These are phyloP conservation scores for Amanita jacksonii DNA, from an alignment of 768 basidiomycete genomes.

Conservation along the genomic window DNA sequence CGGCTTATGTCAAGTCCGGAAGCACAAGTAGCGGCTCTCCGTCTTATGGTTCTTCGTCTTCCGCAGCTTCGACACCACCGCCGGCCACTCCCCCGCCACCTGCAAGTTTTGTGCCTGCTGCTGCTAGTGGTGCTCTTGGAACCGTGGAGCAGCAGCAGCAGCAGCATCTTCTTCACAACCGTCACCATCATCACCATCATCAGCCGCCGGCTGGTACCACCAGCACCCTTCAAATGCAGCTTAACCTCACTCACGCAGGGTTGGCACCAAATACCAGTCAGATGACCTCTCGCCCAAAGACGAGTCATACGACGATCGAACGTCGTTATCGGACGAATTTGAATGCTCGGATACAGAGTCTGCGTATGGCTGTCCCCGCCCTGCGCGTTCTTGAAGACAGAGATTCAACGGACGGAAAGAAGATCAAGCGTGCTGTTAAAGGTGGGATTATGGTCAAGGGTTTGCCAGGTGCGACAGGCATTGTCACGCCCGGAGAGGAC, in stretches of 20 bases:
- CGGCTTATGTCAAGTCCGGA: constrained; percentile 16
- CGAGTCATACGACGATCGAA: constrained; percentile 85
- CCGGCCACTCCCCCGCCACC: constrained; percentile 12
- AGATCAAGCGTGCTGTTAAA: constrained; percentile 38
- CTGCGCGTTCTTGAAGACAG: constrained; percentile 68
- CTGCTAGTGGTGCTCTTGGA: too few relatives aligned
- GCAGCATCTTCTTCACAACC: constrained; percentile 12
- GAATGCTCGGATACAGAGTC: constrained; percentile 74
- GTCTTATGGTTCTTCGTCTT: constrained; percentile 35
- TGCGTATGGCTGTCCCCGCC: constrained; percentile 76
- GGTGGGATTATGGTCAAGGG: constrained; percentile 29
- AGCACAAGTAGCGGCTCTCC: constrained; percentile 27
- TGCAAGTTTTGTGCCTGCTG: too few relatives aligned
- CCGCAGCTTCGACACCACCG: constrained; percentile 31
- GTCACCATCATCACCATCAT: neutral
- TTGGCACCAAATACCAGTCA: neutral
- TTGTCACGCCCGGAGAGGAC: constrained; percentile 22
- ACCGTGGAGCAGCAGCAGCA: constrained; percentile 29
- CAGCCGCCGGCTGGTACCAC: constrained; percentile 5
- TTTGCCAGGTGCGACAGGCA: constrained; percentile 17
- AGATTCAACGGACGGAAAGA: constrained; percentile 34
- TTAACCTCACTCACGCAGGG: neutral
- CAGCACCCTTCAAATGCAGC: neutral
- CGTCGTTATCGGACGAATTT: constrained; percentile 83
- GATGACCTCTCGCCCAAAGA: constrained; percentile 50